Base-by-base conservation (phyloP, 306 rosid species). In the Cicer cuneatum region DNA sequence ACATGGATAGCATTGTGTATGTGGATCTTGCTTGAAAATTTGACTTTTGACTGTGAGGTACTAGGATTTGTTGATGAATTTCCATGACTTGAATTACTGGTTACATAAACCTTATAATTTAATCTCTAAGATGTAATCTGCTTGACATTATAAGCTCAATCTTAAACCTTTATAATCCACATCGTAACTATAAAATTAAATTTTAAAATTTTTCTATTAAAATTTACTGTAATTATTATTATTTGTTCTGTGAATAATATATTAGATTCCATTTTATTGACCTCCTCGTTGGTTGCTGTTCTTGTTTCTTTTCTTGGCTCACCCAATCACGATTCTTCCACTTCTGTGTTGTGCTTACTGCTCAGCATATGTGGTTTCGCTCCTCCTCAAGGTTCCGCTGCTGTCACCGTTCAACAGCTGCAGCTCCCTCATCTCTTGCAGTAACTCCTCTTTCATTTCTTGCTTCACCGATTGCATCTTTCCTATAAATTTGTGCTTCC, bases 11-110 rank as follows among this genome's bases (percentile, higher is more conserved):
- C 39, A 35, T 58, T 11, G 24, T 29, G 35, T 58, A 35, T 57
- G 29, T 43, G 46, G 9, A 61, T 10, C 40, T 56, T 41, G 66
- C 75, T 39, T 71, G 40, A 40, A 43, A 58, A 49, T 43, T 10
- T 39, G 13, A 16, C 14, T 71, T 33, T 58, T 29, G 16, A 33
- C 65, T 40, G 39, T 58, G 37, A 14, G 46, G 65, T 40, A 15
- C 38, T 41, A 40, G 53, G 75, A 40, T 72, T 43, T 57, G 68
- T 58, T 24, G 68, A 58, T 45, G 38, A 5, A 58, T 14, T 59
- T 72, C 58, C 38, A 14, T 72, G 2, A 12, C 37, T 54, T 42
- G 11, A 72, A 5, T 57, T 72, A 16, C 64, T 48, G 15, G 75
- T 18, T 39, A 39, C 4, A 11, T 38, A 52, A 15, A 40, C 40